Percentiles rank a stretch among this genome's conserved stretches.
These are phyloP conservation scores for Orobanche coerulescens DNA, from an alignment of 257 asterid species.

Conservation along the genomic window DNA sequence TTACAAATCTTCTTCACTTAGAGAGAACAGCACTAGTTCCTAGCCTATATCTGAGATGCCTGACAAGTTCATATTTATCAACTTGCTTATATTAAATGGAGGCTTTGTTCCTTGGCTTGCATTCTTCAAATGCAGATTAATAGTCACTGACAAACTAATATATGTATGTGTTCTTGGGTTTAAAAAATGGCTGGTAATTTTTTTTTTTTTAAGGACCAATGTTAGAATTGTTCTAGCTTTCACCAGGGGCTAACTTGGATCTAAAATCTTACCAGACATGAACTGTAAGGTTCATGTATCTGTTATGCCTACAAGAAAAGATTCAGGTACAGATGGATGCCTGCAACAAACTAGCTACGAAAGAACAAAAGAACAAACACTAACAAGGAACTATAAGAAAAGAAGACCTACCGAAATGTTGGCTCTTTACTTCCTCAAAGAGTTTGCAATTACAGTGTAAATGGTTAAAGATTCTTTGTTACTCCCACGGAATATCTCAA, in stretches of 20 bases:
- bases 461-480: constrained; percentile 4
- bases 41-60: neutral
- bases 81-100: neutral
- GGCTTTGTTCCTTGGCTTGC: too few species aligned
- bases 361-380: neutral
- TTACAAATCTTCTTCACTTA: neutral
- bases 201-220: too few species aligned
- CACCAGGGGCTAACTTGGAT: neutral
- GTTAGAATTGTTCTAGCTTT: neutral
- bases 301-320: too few species aligned
- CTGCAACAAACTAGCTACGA: too few species aligned
- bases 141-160: too few species aligned
- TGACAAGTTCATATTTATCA: neutral
- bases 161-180: neutral
- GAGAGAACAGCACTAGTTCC: neutral
- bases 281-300: too few species aligned
- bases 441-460: neutral
- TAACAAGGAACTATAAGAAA: neutral
- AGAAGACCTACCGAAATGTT: neutral
- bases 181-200: too few species aligned
- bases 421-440: too few species aligned
- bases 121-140: neutral
- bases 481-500: neutral
- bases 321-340: too few species aligned
- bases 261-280: neutral